Conservation (phyloP, 345 rosid species). For the Eucalyptus cloeziana region DNA sequence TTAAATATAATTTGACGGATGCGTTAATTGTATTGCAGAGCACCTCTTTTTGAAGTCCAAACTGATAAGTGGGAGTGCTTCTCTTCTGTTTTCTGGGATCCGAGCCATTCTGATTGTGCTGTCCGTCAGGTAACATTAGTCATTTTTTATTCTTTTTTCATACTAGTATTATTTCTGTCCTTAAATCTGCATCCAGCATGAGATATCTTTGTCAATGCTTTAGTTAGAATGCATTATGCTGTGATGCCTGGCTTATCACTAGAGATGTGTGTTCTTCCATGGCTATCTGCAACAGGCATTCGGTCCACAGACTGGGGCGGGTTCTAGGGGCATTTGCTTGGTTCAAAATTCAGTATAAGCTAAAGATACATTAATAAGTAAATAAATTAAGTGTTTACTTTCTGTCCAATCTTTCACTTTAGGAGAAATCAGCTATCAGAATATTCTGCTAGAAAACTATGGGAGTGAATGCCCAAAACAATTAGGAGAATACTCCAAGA, state of each 20-base stretch:
- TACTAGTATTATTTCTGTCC: background rate
- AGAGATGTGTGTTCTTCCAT: background rate
- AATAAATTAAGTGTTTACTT: background rate
- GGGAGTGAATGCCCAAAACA: background rate
- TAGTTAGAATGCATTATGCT: background rate
- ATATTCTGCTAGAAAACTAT: background rate
- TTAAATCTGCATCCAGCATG: background rate
- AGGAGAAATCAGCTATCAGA: background rate
- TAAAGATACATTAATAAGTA: background rate
- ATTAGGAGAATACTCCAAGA: background rate
- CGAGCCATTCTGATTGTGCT: conserved; percentile 80
- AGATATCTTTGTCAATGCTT: background rate
- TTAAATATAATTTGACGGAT: background rate
- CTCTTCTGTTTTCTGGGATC: conserved; percentile 78
- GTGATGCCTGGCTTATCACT: background rate
- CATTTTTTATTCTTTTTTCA: background rate
- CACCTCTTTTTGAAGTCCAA: conserved; percentile 85
- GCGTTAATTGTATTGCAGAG: conserved; percentile 36
- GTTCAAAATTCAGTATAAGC: background rate
- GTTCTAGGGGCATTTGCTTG: background rate
- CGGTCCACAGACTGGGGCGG: background rate
- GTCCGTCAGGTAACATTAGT: conserved; percentile 61
- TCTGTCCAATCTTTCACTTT: background rate
- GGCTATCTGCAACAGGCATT: background rate
- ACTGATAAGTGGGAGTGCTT: conserved; percentile 93